Percentiles rank a stretch among this genome's conserved stretches.
Evolutionary conservation across 192 early-diverging fungal species (phyloP).

Genomic region (Chytriomyces hyalinus): DNA sequence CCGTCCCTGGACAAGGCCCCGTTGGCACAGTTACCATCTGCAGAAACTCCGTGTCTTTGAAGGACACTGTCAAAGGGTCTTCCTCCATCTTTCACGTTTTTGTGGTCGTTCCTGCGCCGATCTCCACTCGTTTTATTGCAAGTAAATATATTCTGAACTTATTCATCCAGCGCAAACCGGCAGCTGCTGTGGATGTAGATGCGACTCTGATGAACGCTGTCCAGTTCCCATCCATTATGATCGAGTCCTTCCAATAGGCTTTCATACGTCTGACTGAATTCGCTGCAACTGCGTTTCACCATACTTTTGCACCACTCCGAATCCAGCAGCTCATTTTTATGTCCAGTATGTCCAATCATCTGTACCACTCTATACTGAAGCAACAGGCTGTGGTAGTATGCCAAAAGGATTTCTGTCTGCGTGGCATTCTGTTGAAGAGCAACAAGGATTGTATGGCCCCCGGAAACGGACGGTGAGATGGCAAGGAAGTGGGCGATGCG

Average conservation of each 20-base stretch:
- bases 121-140: not conserved
- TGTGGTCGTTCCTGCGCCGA: not conserved
- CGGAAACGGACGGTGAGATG: not conserved
- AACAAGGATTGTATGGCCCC: not conserved
- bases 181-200: conserved; percentile 12
- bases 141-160: not conserved
- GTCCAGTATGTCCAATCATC: not conserved
- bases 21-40: conserved; percentile 32
- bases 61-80: conserved; percentile 49
- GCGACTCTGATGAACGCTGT: conserved; percentile 15
- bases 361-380: conserved; percentile 10
- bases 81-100: conserved; percentile 25
- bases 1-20: not conserved
- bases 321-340: not conserved
- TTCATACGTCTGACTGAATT: not conserved
- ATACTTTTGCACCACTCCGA: not conserved
- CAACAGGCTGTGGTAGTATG: conserved; percentile 17
- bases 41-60: conserved; percentile 58
- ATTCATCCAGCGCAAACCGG: conserved; percentile 13
- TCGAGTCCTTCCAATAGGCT: not conserved
- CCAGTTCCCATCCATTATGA: conserved; percentile 7
- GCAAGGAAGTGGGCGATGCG: not conserved
- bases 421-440: not conserved
- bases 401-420: conserved; percentile 1
- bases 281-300: not conserved